Evolutionary conservation across 2,329 filamentous ascomycete genomes (phyloP), one percentile per base, ranked within the genome.

Genomic region (Fusarium camptoceras): DNA sequence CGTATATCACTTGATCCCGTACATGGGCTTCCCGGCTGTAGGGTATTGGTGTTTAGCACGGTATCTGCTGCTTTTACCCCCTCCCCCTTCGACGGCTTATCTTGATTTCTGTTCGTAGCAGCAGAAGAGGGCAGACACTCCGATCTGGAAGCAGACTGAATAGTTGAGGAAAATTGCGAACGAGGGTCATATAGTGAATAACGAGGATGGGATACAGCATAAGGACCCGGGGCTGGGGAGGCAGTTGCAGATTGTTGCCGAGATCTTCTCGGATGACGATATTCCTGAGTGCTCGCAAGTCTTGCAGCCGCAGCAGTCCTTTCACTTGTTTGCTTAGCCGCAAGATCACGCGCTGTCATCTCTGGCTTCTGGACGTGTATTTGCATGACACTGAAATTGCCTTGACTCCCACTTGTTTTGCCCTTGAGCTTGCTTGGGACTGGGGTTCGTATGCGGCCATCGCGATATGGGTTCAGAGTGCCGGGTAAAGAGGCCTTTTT

Each of bases 301-400:
- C 82, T 86, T 37, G 88, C 88, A 42, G 87, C 87, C 55, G 86
- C 81, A 47, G 85, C 86, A 15, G 88, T 90, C 70, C 83, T 86
- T 75, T 91, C 88, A 73, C 88, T 91, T 15, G 87, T 86, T 53
- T 87, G 85, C 76, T 89, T 88, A 8, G 88, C 88, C 47, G 86
- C 84, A 54, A 84, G 84, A 73, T 86, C 83, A 49, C 86, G 81
- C 42, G 84, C 81, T 53, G 84, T 79, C 41, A 83, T 82, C 60
- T 84, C 82, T 66, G 81, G 78, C 74, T 79, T 82, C 59, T 80
- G 73, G 27, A 87, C 80, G 34, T 85, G 83, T 81, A 91, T 89
- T 59, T 89, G 87, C 84, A 91, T 89, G 42, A 90, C 86, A 47
- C 83, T 82, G 75, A 91, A 91, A 70, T 89, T 89, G 28, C 88